Evolutionary conservation across 2,329 filamentous ascomycete species (phyloP), one percentile per base, ranked within the genome.

Genomic region (Acrodontium crateriforme): DNA sequence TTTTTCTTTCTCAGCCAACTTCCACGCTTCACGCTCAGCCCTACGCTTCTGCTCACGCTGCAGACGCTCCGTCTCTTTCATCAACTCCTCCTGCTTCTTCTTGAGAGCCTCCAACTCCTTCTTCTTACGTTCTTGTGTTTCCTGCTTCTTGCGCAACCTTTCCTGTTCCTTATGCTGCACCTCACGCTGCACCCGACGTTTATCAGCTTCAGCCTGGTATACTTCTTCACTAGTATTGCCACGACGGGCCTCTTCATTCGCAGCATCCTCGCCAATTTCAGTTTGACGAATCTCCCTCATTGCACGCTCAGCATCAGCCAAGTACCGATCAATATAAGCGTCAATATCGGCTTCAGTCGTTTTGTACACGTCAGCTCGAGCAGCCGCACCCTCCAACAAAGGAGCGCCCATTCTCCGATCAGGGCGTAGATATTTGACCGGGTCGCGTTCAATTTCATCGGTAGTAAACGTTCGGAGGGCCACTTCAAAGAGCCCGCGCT

Each of bases 371-470:
- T 78, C 76, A 12, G 72, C 76, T 35, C 81, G 71, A 44, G 85
- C 79, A 11, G 82, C 69, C 1, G 78, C 78, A 31, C 81, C 80
- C 49, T 85, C 78, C 21, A 85, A 74, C 4, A 91, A 65, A 0
- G 78, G 71, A 2, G 75, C 73, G 3, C 79, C 77, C 49, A 84
- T 80, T 33, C 71, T 65, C 11, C 76, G 74, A 44, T 84, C 78
- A 27, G 82, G 69, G 10, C 74, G 75, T 3, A 87, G 65, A 7
- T 87, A 69, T 16, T 67, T 66, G 27, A 52, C 29, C 0, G 78
- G 71, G 42, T 85, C 80, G 36, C 73, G 71, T 38, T 85, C 78
- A 39, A 85, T 68, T 55, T 89, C 80, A 32, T 30, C 83, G 67
- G 50, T 75, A 65, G 35, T 80, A 64, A 29, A 87, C 69, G 34